Conservation (phyloP, 306 rosid species). For the Astragalus glycyphyllos region DNA sequence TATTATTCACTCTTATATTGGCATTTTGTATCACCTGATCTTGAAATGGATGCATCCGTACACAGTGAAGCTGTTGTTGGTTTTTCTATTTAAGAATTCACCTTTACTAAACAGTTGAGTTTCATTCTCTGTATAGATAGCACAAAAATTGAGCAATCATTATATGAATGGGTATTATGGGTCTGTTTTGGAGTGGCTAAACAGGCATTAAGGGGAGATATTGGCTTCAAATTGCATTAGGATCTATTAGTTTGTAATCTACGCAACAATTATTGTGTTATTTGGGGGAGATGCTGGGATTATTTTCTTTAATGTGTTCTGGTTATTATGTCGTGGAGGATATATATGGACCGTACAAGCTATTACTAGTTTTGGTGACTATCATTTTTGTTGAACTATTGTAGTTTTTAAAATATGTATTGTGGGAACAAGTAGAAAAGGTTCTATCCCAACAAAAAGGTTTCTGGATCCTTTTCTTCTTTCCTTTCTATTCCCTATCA, state of each 20-base stretch:
- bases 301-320: slow-evolving; percentile 28
- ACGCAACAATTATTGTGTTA: not conserved
- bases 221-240: slow-evolving; percentile 30
- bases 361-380: slow-evolving; percentile 1
- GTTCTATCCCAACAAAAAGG: slow-evolving; percentile 8
- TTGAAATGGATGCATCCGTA: slow-evolving; percentile 17
- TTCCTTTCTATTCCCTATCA: not conserved
- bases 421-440: slow-evolving; percentile 9
- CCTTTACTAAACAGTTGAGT: not conserved
- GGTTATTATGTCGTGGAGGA: not conserved
- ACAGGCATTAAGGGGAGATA: slow-evolving; percentile 16
- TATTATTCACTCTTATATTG: slow-evolving; percentile 28
- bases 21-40: slow-evolving; percentile 5
- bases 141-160: not conserved
- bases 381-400: slow-evolving; percentile 6
- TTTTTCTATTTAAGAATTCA: slow-evolving; percentile 19
- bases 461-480: slow-evolving; percentile 32
- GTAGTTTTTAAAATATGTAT: slow-evolving; percentile 22
- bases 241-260: slow-evolving; percentile 9
- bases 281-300: slow-evolving; percentile 24
- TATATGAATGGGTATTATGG: slow-evolving; percentile 7
- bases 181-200: slow-evolving; percentile 29
- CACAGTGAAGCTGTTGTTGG: not conserved
- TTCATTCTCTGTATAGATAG: slow-evolving; percentile 20
- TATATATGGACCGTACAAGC: slow-evolving; percentile 5